These are phyloP conservation scores for Leccinellum rugosiceps DNA, from an alignment of 768 basidiomycete species.

Conservation along the genomic window DNA sequence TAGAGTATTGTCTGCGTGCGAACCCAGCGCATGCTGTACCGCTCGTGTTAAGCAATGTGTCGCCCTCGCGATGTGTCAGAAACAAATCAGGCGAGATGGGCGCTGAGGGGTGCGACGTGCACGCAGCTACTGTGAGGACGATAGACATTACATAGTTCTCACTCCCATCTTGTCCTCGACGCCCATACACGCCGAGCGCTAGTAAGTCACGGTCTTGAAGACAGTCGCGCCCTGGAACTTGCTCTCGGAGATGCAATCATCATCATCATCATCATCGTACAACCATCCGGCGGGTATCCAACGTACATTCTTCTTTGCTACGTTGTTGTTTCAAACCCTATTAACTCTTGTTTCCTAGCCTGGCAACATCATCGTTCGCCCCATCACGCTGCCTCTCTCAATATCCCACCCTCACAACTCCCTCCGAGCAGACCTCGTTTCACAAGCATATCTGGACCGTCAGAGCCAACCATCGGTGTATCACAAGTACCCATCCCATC, in stretches of 20 bases:
- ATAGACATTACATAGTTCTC: background rate
- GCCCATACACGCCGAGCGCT: background rate
- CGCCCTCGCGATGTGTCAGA: background rate
- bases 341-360: conserved; percentile 13
- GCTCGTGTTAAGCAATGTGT: background rate
- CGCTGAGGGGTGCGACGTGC: conserved; percentile 16
- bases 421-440: conserved; percentile 18
- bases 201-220: background rate
- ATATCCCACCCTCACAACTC: conserved; percentile 11
- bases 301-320: background rate
- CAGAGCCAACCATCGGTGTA: background rate
- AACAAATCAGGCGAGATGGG: conserved; percentile 21
- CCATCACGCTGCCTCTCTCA: conserved; percentile 21
- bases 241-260: conserved; percentile 27
- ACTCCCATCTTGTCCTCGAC: background rate
- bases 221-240: background rate
- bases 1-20: conserved; percentile 33
- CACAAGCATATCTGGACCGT: conserved; percentile 16
- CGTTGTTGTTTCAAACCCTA: background rate
- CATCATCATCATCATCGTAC: conserved; percentile 17
- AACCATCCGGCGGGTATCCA: conserved; percentile 31
- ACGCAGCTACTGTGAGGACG: background rate
- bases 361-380: conserved; percentile 19
- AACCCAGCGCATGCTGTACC: conserved; percentile 12
- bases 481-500: conserved; percentile 18